Conservation (phyloP, 2,329 filamentous ascomycete genomes). For the Orbilia blumenaviensis region DNA sequence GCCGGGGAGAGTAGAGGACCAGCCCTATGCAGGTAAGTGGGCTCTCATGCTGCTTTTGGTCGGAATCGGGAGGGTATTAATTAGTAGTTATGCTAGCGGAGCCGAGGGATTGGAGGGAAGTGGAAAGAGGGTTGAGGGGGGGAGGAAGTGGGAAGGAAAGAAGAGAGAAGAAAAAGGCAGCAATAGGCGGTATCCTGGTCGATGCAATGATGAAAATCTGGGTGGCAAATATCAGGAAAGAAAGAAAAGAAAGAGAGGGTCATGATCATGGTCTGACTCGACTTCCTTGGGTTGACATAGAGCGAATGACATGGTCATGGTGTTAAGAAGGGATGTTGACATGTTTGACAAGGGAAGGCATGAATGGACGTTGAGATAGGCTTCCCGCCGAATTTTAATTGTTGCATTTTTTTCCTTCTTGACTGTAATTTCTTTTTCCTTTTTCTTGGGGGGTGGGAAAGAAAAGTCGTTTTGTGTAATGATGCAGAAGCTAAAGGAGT, state of each 20-base stretch:
- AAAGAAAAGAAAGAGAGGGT: not conserved
- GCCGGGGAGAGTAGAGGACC: constrained; percentile 5
- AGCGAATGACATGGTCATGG: constrained; percentile 9
- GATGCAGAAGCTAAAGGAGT: constrained; percentile 25
- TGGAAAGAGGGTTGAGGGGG: too few species aligned
- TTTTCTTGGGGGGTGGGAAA: too few species aligned
- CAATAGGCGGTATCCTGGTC: not conserved
- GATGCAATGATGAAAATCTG: not conserved
- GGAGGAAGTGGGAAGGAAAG: constrained; percentile 5
- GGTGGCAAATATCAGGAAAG: constrained; percentile 37
- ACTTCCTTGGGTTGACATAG: constrained; percentile 37
- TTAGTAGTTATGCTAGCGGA: not conserved
- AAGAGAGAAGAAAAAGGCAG: constrained; percentile 32
- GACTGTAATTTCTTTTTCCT: not conserved
- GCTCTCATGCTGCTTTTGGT: not conserved
- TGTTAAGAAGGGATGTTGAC: constrained; percentile 1
- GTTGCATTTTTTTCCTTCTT: constrained; percentile 1
- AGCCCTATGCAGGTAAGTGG: constrained; percentile 49
- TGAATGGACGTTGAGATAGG: constrained; percentile 50
- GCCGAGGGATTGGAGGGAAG: not conserved
- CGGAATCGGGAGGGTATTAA: not conserved
- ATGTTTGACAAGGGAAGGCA: constrained; percentile 25
- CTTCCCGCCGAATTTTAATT: constrained; percentile 33
- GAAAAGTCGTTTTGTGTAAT: constrained; percentile 1
- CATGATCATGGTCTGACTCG: constrained; percentile 47